Percentiles rank a stretch among this genome's conserved stretches.
Conservation (phyloP, 164 flowering plant genomes). For the Sedum album region DNA sequence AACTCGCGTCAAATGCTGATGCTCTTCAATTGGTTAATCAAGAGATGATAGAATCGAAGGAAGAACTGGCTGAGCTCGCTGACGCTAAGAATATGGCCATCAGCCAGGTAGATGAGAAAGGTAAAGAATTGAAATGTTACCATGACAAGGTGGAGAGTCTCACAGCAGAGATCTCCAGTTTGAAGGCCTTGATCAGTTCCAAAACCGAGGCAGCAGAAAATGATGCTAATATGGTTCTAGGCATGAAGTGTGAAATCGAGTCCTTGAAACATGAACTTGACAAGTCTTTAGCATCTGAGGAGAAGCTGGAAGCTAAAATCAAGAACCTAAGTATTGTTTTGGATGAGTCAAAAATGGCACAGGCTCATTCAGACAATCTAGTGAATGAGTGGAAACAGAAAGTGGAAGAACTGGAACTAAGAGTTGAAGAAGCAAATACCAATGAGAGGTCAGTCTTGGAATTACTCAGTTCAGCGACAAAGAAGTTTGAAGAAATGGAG, state of each 20-base stretch:
- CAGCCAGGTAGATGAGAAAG: constrained; percentile 76
- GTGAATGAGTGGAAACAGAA: constrained; percentile 2
- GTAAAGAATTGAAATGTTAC: constrained; percentile 75
- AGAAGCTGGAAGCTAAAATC: neutral
- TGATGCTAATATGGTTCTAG: constrained; percentile 21
- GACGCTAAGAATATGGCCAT: constrained; percentile 80
- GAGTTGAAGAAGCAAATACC: neutral
- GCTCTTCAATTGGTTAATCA: constrained; percentile 56
- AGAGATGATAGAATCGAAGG: constrained; percentile 61
- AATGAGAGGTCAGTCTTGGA: neutral
- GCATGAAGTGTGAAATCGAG: constrained; percentile 50
- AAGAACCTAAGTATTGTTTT: neutral
- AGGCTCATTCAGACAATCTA: neutral
- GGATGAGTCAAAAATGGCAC: neutral
- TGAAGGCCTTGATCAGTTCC: constrained; percentile 64
- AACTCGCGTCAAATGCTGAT: constrained; percentile 66
- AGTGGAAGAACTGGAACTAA: neutral
- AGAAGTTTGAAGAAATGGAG: neutral
- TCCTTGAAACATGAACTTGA: constrained; percentile 30
- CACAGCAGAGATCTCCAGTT: constrained; percentile 45
- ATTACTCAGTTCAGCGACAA: neutral
- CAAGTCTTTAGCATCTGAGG: neutral
- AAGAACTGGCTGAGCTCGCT: constrained; percentile 57
- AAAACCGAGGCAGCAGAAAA: constrained; percentile 39
- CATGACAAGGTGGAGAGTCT: constrained; percentile 67